These are phyloP conservation scores for Marasmius sp. DNA, from an alignment of 1,284 basidiomycete genomes.

Conservation along the genomic window DNA sequence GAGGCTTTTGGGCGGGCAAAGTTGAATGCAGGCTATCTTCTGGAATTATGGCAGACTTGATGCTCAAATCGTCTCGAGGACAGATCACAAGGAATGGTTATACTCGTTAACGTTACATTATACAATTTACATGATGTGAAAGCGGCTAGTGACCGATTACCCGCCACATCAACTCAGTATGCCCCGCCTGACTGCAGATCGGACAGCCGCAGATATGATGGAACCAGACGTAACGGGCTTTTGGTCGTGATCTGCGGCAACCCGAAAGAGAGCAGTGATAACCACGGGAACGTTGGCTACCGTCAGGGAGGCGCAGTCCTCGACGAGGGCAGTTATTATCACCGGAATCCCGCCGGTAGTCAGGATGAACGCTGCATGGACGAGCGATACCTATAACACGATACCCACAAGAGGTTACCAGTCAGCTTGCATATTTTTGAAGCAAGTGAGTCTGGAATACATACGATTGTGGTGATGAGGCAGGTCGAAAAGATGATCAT, in stretches of 20 bases:
- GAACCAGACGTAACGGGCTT: neutral
- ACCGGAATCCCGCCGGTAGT: slow-evolving; percentile 29
- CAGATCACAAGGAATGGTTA: no score
- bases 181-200: neutral
- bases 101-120: no score
- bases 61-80: no score
- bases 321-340: slow-evolving; percentile 38
- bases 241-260: neutral
- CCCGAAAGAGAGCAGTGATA: slow-evolving; percentile 28
- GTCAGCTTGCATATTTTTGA: no score
- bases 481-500: slow-evolving; percentile 40
- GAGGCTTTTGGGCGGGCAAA: no score
- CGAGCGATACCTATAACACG: slow-evolving; percentile 31
- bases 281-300: slow-evolving; percentile 43
- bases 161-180: no score
- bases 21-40: no score
- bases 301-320: slow-evolving; percentile 37
- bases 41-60: no score
- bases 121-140: no score
- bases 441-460: neutral
- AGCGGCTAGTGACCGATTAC: no score
- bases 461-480: slow-evolving; percentile 32
- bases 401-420: neutral
- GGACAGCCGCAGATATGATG: neutral
- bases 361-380: slow-evolving; percentile 38